phyloP scores from a whole-genome alignment of 306 rosid species.

The Malus asiatica region DNA sequence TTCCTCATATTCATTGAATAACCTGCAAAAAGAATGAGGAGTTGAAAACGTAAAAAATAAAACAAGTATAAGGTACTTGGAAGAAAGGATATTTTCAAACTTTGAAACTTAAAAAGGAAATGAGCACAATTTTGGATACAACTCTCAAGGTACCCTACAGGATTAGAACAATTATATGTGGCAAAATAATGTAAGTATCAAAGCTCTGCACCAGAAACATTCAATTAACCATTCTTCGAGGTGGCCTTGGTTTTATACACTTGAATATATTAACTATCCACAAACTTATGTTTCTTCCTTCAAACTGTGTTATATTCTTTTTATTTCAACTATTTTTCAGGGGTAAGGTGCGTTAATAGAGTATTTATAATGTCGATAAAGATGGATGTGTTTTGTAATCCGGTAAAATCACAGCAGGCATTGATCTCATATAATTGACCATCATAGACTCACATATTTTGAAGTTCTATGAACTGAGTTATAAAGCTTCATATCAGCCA shows the following conservation, averaged over 20 bases:
- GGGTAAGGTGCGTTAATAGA: not conserved
- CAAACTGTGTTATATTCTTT: not conserved
- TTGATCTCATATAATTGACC: not conserved
- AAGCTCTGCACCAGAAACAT: not conserved
- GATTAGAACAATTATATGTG: not conserved
- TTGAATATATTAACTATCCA: not conserved
- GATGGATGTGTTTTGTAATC: not conserved
- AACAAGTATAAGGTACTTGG: not conserved
- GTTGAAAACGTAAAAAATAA: not conserved
- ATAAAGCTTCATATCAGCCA: not conserved
- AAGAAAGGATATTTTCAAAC: not conserved
- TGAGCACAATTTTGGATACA: not conserved
- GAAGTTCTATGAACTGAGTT: not conserved
- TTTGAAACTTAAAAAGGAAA: not conserved
- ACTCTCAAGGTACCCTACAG: not conserved
- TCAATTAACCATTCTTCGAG: not conserved
- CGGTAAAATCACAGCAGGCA: not conserved
- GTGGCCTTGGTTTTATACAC: not conserved
- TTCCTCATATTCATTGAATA: conserved; percentile 72
- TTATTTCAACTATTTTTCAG: not conserved
- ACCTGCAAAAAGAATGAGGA: conserved; percentile 30
- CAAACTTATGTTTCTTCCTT: not conserved
- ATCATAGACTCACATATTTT: not conserved
- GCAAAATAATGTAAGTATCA: not conserved
- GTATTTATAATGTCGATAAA: not conserved